A percentile compares a stretch with the other conserved stretches of the same genome.
These are phyloP conservation scores for Saprolegnia diclina DNA, from an alignment of 352 stramenopile species.

Conservation along the genomic window DNA sequence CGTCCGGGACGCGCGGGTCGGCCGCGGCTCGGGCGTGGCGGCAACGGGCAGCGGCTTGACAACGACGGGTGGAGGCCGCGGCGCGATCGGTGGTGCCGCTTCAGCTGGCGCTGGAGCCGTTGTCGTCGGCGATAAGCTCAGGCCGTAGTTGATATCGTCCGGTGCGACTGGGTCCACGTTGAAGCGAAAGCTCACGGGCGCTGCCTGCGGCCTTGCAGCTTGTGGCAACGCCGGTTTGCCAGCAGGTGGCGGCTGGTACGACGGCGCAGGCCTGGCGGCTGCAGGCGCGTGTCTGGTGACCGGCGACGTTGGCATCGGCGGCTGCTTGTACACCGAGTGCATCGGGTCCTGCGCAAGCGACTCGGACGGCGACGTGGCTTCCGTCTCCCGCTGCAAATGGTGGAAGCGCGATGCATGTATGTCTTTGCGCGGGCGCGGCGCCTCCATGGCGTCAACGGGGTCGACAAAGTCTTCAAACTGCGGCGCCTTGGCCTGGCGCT, in stretches of 20 bases:
- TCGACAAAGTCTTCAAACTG: conserved; percentile 27
- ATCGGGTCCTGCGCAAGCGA: not conserved
- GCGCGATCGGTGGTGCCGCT: no score
- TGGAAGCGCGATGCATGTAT: not conserved
- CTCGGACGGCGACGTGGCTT: conserved; percentile 14
- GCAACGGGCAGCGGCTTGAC: no score
- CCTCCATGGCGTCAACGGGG: not conserved
- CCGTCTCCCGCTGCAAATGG: not conserved
- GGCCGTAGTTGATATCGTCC: not conserved
- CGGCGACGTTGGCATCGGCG: not conserved
- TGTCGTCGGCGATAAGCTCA: not conserved
- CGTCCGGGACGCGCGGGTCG: no score
- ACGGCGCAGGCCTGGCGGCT: not conserved
- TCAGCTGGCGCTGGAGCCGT: not conserved
- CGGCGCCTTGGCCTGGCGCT: conserved; percentile 5
- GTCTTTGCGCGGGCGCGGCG: not conserved
- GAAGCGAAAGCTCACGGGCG: not conserved
- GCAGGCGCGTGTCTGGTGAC: not conserved
- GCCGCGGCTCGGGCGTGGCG: no score
- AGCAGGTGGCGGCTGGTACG: not conserved
- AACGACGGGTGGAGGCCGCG: no score
- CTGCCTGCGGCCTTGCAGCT: no score
- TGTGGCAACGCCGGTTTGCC: not conserved
- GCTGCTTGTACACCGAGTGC: not conserved
- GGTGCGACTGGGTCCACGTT: not conserved